These are phyloP conservation scores for Turnera subulata DNA, from an alignment of 345 rosid genomes.

Conservation along the genomic window DNA sequence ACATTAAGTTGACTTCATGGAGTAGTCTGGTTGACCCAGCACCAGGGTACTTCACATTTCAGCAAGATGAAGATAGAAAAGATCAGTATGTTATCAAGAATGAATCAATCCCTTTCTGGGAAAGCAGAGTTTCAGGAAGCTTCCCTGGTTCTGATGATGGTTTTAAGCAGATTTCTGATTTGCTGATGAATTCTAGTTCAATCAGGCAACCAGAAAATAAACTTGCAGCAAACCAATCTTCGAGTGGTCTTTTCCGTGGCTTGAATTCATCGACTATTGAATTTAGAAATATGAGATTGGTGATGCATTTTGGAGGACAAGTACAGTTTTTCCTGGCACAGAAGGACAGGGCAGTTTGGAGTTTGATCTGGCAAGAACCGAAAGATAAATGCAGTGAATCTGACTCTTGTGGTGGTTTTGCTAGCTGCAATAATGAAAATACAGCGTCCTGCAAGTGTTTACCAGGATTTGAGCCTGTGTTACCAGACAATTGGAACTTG, in stretches of 20 bases:
- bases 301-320: constrained; percentile 31
- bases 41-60: constrained; percentile 53
- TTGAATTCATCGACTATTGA: background rate
- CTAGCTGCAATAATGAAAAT: constrained; percentile 26
- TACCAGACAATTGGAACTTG: constrained; percentile 14
- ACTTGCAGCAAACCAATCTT: background rate
- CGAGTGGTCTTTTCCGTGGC: background rate
- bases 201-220: background rate
- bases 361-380: constrained; percentile 27
- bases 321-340: constrained; percentile 16
- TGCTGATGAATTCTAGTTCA: background rate
- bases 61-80: too few relatives aligned
- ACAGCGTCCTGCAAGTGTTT: constrained; percentile 31
- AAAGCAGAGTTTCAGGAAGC: background rate
- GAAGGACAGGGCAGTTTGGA: constrained; percentile 12
- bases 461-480: constrained; percentile 32
- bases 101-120: too few relatives aligned
- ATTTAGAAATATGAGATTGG: constrained; percentile 13
- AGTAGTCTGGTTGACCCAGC: constrained; percentile 45
- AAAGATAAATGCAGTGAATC: constrained; percentile 25
- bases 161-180: background rate
- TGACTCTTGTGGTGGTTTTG: constrained; percentile 31
- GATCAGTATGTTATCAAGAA: too few relatives aligned
- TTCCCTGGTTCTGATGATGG: background rate
- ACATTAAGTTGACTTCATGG: constrained; percentile 48